These are phyloP conservation scores for Schoenoplectus tabernaemontani DNA, from an alignment of 202 grass and related monocot genomes.

Conservation along the genomic window DNA sequence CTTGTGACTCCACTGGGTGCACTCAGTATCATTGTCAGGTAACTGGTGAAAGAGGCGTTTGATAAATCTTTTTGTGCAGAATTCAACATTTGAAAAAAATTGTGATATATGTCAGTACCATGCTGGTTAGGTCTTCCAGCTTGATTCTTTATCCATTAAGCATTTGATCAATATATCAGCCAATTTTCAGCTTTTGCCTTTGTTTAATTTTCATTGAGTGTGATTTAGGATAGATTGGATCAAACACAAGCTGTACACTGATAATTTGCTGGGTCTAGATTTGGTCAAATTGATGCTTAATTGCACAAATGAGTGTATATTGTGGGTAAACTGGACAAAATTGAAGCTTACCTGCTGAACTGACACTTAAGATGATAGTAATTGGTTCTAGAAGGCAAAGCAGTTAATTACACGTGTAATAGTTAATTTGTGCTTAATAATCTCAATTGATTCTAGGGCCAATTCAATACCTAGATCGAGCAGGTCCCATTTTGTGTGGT, in stretches of 20 bases:
- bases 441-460: not conserved
- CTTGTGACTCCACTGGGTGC: slow-evolving; percentile 94
- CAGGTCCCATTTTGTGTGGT: not conserved
- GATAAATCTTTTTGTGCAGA: not conserved
- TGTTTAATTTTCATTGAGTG: not conserved
- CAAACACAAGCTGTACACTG: not conserved
- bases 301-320: not conserved
- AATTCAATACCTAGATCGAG: not conserved
- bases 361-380: not conserved
- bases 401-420: not conserved
- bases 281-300: not conserved
- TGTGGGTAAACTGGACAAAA: not conserved
- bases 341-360: not conserved
- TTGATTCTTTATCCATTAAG: not conserved
- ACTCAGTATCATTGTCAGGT: slow-evolving; percentile 96
- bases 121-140: not conserved
- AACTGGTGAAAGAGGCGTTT: not conserved
- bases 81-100: not conserved
- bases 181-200: not conserved
- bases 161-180: not conserved
- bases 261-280: not conserved
- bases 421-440: not conserved
- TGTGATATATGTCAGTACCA: not conserved
- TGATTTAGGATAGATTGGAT: not conserved
- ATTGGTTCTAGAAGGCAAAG: not conserved